phyloP scores from a whole-genome alignment of 1,139 yeast species.

The Hemisphaericaspora lyxosophila region DNA sequence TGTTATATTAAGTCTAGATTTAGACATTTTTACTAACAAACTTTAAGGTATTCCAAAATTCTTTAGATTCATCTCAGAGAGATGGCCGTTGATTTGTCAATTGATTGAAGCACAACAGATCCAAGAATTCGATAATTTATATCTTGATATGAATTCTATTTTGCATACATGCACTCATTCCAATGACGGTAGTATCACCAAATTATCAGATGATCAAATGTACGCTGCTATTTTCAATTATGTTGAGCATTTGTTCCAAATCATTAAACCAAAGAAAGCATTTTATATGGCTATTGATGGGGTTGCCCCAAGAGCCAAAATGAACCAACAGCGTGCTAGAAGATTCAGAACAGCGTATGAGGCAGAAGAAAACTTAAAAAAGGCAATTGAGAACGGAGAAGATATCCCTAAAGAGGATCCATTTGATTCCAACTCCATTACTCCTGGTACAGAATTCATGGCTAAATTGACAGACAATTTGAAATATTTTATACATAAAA shows the following conservation, averaged over 20 bases:
- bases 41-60: slow-evolving; percentile 85
- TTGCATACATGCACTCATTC: slow-evolving; percentile 91
- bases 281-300: slow-evolving; percentile 99
- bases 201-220: slow-evolving; percentile 87
- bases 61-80: slow-evolving; percentile 93
- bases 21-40: slow-evolving; percentile 1
- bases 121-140: slow-evolving; percentile 92
- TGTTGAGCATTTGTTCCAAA: slow-evolving; percentile 87
- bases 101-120: slow-evolving; percentile 79
- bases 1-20: too few species aligned
- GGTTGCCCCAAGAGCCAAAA: slow-evolving; percentile 98
- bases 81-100: slow-evolving; percentile 98
- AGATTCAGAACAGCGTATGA: slow-evolving; percentile 95
- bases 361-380: slow-evolving; percentile 72
- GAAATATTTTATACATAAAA: slow-evolving; percentile 88
- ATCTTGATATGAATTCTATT: slow-evolving; percentile 96
- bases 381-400: slow-evolving; percentile 62
- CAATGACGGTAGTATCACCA: slow-evolving; percentile 57
- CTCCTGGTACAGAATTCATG: slow-evolving; percentile 99
- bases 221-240: slow-evolving; percentile 91
- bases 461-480: slow-evolving; percentile 79
- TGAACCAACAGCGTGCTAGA: slow-evolving; percentile 98
- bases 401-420: slow-evolving; percentile 72
- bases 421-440: slow-evolving; percentile 91
- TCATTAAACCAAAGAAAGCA: slow-evolving; percentile 81